Evolutionary conservation across 331 rosid genomes (phyloP).

Genomic region (Spiraea crenata): DNA sequence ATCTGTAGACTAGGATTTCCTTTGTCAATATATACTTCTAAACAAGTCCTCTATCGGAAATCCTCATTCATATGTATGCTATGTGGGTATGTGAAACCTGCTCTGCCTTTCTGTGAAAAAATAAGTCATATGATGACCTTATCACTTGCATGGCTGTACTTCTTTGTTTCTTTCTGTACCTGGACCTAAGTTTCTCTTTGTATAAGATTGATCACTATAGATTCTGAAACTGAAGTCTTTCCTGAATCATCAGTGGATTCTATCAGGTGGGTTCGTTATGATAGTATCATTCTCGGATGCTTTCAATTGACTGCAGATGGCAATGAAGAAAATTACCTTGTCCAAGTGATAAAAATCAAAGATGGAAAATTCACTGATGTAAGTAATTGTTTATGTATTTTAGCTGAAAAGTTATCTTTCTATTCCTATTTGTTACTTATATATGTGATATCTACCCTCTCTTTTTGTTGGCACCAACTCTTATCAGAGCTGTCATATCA

Average conservation of each 20-base stretch:
- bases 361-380: conserved; percentile 72
- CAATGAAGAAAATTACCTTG: conserved; percentile 68
- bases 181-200: not conserved
- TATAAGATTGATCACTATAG: conserved; percentile 11
- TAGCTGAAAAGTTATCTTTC: not conserved
- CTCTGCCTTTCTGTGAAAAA: not conserved
- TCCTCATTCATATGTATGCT: not conserved
- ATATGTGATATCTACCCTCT: not conserved
- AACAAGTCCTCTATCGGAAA: not conserved
- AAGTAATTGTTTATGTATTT: conserved; percentile 28
- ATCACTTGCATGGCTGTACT: not conserved
- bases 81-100: not conserved
- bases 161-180: not conserved
- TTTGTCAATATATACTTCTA: not conserved
- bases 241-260: conserved; percentile 68
- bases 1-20: not conserved
- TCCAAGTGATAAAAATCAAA: conserved; percentile 70
- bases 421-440: not conserved
- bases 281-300: conserved; percentile 85
- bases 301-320: conserved; percentile 71
- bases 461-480: not conserved
- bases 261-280: conserved; percentile 79
- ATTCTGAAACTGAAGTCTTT: conserved; percentile 36
- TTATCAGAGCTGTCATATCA: not conserved
- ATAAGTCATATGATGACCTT: not conserved